A percentile compares a stretch with the other conserved stretches of the same genome.
These are phyloP conservation scores for Heritiera fomes DNA, from an alignment of 345 rosid genomes.

Conservation along the genomic window DNA sequence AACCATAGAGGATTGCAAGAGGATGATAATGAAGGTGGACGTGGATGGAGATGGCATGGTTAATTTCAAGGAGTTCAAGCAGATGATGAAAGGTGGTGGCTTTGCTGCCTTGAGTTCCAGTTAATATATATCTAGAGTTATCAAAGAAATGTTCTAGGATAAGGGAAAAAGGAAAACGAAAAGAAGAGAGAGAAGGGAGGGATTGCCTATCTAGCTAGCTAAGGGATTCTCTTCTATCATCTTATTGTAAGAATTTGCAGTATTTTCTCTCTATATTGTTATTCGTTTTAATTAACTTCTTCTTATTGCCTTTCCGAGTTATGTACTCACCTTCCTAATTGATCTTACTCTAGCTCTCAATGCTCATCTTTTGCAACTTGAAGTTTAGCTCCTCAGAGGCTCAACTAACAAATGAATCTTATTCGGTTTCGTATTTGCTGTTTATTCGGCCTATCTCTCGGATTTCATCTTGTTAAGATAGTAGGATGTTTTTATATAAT, in stretches of 20 bases:
- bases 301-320: too few relatives aligned
- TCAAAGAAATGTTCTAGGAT: neutral
- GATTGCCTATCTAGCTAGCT: too few relatives aligned
- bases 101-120: slow-evolving; percentile 70
- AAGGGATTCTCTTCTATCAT: neutral
- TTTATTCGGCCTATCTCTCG: too few relatives aligned
- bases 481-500: too few relatives aligned
- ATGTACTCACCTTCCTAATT: too few relatives aligned
- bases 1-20: slow-evolving; percentile 76
- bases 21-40: slow-evolving; percentile 84
- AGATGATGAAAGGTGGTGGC: slow-evolving; percentile 93
- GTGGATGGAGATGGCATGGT: slow-evolving; percentile 97
- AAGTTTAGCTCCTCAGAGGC: too few relatives aligned
- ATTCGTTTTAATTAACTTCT: neutral
- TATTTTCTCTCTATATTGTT: neutral
- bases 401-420: too few relatives aligned
- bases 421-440: too few relatives aligned
- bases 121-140: neutral
- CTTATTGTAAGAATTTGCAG: slow-evolving; percentile 1
- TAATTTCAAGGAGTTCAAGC: slow-evolving; percentile 76
- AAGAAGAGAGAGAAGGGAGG: neutral
- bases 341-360: too few relatives aligned
- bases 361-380: too few relatives aligned
- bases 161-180: slow-evolving; percentile 9
- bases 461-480: too few relatives aligned